Evolutionary conservation across 1,139 yeast genomes (phyloP).

Genomic region (Blastobotrys aristatus): DNA sequence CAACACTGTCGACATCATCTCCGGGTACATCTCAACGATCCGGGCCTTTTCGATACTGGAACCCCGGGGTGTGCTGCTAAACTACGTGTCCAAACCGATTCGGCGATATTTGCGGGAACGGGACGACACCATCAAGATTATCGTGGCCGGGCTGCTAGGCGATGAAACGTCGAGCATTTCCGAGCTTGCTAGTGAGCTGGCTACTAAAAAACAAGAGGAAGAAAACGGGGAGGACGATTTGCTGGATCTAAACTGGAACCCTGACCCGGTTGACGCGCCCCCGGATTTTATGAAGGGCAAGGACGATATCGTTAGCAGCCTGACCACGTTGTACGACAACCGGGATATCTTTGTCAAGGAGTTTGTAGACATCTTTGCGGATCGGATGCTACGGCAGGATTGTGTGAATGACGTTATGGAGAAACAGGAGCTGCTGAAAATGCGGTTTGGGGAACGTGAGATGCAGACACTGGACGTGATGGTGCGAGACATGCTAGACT

Average conservation of each 20-base stretch:
- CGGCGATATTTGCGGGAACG: conserved; percentile 62
- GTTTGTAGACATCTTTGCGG: conserved; percentile 62
- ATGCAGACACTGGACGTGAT: conserved; percentile 74
- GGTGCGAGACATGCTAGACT: conserved; percentile 60
- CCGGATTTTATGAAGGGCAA: conserved; percentile 70
- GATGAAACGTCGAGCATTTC: conserved; percentile 31
- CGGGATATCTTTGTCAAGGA: conserved; percentile 71
- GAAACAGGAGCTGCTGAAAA: conserved; percentile 51
- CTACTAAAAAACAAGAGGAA: conserved; percentile 8
- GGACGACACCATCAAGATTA: conserved; percentile 62
- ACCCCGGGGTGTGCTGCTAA: conserved; percentile 79
- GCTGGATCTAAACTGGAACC: conserved; percentile 62
- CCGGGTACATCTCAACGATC: conserved; percentile 66
- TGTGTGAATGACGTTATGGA: conserved; percentile 36
- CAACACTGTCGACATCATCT: conserved; percentile 68
- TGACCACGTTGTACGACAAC: conserved; percentile 72
- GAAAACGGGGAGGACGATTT: conserved; percentile 42
- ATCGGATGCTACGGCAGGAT: conserved; percentile 47
- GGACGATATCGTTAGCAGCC: conserved; percentile 63
- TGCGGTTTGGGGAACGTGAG: conserved; percentile 61
- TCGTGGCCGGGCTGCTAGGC: conserved; percentile 69
- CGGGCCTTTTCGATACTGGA: conserved; percentile 72
- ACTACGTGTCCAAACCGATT: conserved; percentile 71
- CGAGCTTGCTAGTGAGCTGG: conserved; percentile 33
- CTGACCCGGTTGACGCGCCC: conserved; percentile 91